phyloP scores from a whole-genome alignment of 306 rosid species.

The Biancaea sappan region DNA sequence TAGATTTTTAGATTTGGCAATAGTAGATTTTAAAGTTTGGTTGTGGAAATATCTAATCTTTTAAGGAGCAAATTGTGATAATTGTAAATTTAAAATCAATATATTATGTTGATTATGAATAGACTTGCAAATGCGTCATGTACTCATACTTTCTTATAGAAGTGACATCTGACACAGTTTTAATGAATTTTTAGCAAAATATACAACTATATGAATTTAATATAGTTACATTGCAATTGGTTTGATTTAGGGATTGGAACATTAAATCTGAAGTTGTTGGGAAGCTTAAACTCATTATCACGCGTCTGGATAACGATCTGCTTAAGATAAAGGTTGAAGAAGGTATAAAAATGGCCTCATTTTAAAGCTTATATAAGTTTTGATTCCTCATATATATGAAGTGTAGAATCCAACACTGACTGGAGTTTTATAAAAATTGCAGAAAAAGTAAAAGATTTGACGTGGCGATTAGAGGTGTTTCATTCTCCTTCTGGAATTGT shows the following conservation, averaged over 20 bases:
- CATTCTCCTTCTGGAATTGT: conserved; percentile 8
- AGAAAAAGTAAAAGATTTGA: not conserved
- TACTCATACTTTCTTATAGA: not conserved
- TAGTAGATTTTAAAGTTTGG: too few relatives aligned
- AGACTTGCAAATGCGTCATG: too few relatives aligned
- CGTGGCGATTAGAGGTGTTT: not conserved
- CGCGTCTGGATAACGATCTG: not conserved
- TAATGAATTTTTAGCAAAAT: too few relatives aligned
- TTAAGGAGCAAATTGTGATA: too few relatives aligned
- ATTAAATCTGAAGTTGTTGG: not conserved
- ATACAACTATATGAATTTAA: too few relatives aligned
- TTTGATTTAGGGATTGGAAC: not conserved
- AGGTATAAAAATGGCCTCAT: not conserved
- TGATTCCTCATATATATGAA: not conserved
- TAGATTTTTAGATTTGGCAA: too few relatives aligned
- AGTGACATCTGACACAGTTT: not conserved
- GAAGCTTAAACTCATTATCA: not conserved
- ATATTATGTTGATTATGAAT: too few relatives aligned
- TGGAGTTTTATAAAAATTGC: not conserved
- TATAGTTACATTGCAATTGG: not conserved
- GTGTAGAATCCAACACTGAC: not conserved
- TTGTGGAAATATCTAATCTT: too few relatives aligned
- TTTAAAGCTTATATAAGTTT: too few relatives aligned
- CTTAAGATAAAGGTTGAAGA: not conserved
- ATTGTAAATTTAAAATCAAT: too few relatives aligned